A percentile compares a stretch with the other conserved stretches of the same genome.
Evolutionary conservation across 2,329 filamentous ascomycete species (phyloP).

Genomic region (Aureobasidium subglaciale): DNA sequence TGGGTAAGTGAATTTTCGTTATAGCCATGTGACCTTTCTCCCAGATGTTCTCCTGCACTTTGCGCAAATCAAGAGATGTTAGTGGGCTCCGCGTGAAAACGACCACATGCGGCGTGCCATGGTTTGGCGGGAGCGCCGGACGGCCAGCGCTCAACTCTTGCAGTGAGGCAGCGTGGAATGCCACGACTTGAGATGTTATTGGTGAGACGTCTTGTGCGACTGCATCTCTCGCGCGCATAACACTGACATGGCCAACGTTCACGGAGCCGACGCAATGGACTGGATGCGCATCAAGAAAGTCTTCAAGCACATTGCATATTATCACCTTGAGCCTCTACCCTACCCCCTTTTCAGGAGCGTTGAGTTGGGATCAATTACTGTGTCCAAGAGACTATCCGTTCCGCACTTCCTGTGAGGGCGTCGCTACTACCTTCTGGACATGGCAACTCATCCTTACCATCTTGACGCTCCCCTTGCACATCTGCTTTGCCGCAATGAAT

Average conservation of each 20-base stretch:
- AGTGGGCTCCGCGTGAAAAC: neutral
- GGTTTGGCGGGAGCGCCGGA: conserved; percentile 3
- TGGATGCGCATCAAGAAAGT: too few species aligned
- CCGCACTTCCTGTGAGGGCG: too few species aligned
- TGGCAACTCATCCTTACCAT: neutral
- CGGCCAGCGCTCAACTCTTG: neutral
- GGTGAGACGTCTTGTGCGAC: neutral
- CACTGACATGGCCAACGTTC: neutral
- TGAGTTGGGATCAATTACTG: too few species aligned
- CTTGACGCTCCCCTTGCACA: conserved; percentile 6
- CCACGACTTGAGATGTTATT: neutral
- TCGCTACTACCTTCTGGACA: too few species aligned
- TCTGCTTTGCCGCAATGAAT: neutral
- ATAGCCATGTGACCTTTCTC: neutral
- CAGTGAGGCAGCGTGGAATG: neutral
- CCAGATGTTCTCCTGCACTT: neutral
- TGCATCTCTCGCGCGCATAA: neutral
- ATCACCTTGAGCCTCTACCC: neutral
- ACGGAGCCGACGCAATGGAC: too few species aligned
- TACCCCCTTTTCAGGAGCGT: too few species aligned
- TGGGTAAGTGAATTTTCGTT: conserved; percentile 63
- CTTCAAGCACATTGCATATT: too few species aligned
- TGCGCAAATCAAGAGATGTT: neutral
- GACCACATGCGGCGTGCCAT: neutral
- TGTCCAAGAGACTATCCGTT: too few species aligned